Percentiles rank a stretch among this genome's conserved stretches.
Evolutionary conservation across 1,284 basidiomycete genomes (phyloP).

Genomic region (Cutaneotrichosporon sp.): DNA sequence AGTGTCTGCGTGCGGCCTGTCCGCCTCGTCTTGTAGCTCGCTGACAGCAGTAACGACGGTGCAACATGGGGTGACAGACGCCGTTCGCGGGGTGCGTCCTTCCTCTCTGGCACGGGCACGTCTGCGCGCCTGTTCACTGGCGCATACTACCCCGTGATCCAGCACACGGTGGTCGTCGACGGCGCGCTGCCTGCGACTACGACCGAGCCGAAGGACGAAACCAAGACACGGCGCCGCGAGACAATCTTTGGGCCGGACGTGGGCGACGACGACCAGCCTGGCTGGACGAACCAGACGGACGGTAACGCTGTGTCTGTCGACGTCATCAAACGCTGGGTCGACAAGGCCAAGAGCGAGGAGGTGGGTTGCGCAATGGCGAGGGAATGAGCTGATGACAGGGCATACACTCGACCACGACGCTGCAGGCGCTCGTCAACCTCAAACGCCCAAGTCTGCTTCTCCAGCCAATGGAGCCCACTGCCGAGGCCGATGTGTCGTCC

Average conservation of each 20-base stretch:
- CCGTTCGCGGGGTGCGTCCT: conserved; percentile 4
- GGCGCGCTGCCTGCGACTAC: conserved; percentile 17
- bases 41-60: too few relatives aligned
- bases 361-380: conserved; percentile 48
- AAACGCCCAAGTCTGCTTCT: conserved; percentile 75
- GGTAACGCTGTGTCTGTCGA: conserved; percentile 62
- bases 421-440: conserved; percentile 84
- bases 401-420: conserved; percentile 74
- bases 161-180: conserved; percentile 45
- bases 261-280: conserved; percentile 53
- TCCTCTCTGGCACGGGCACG: conserved; percentile 1
- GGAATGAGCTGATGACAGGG: not conserved
- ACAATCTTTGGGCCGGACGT: conserved; percentile 69
- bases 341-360: conserved; percentile 66
- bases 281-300: conserved; percentile 35
- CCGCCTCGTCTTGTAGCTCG: too few relatives aligned
- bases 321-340: conserved; percentile 72
- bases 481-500: conserved; percentile 46
- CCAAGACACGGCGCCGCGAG: conserved; percentile 53
- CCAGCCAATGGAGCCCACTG: conserved; percentile 56
- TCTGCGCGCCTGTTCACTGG: not conserved
- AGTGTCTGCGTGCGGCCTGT: too few relatives aligned
- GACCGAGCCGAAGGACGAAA: conserved; percentile 22
- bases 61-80: not conserved
- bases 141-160: conserved; percentile 19